Evolutionary conservation across 1,284 basidiomycete genomes (phyloP).

Genomic region (Pseudomicrostroma phylloplanum): DNA sequence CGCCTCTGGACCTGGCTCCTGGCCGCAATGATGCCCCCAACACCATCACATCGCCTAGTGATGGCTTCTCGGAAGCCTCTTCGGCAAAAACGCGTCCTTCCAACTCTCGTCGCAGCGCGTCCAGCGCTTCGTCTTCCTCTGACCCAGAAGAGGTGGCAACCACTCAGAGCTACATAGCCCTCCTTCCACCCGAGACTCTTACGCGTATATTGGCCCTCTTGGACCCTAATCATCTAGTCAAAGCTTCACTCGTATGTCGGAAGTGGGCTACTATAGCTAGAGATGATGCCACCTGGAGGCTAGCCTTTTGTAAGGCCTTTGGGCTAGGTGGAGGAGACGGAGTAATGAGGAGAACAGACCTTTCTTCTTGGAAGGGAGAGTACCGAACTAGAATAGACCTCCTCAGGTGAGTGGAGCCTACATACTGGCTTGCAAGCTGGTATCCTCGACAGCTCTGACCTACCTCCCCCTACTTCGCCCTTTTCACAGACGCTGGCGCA

Average conservation of each 20-base stretch:
- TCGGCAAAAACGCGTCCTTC: too few relatives aligned
- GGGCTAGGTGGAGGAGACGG: constrained; percentile 58
- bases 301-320: constrained; percentile 69
- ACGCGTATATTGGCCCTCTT: constrained; percentile 72
- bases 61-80: too few relatives aligned
- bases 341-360: constrained; percentile 58
- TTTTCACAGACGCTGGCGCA: constrained; percentile 63
- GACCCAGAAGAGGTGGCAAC: too few relatives aligned
- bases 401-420: constrained; percentile 15
- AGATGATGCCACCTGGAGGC: constrained; percentile 73
- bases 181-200: constrained; percentile 66
- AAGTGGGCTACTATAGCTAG: constrained; percentile 63
- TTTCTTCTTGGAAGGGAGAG: constrained; percentile 35
- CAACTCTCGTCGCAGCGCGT: too few relatives aligned
- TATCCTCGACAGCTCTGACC: constrained; percentile 7
- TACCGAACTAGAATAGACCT: constrained; percentile 35
- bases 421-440: constrained; percentile 53
- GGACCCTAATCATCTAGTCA: constrained; percentile 61
- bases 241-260: constrained; percentile 60
- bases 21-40: too few relatives aligned
- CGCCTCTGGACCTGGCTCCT: not conserved
- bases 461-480: not conserved
- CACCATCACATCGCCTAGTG: too few relatives aligned
- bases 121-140: too few relatives aligned
- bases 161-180: too few relatives aligned